Percentiles rank a stretch among this genome's conserved stretches.
These are phyloP conservation scores for Batkoa obscura DNA, from an alignment of 371 early-diverging fungal species.

Conservation along the genomic window DNA sequence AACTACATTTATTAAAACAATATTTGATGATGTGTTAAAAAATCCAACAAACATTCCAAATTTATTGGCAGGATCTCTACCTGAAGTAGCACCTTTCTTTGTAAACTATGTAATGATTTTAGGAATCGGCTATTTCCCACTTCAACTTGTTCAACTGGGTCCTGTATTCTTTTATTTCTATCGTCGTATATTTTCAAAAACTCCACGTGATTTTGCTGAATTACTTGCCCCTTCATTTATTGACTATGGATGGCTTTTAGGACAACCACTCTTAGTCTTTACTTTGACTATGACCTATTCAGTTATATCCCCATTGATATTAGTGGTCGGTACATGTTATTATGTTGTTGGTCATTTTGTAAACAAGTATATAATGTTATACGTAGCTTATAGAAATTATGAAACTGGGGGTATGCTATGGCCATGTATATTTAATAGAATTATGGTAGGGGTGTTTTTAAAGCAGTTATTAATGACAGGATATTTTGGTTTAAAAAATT, in stretches of 20 bases:
- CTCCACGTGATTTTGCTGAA: conserved; percentile 42
- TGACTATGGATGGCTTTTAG: conserved; percentile 43
- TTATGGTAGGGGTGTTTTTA: conserved; percentile 51
- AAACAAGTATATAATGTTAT: conserved; percentile 58
- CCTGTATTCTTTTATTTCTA: conserved; percentile 17
- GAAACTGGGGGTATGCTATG: conserved; percentile 64
- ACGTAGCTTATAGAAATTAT: conserved; percentile 63
- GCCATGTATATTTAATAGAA: conserved; percentile 53
- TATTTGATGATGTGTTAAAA: conserved; percentile 43
- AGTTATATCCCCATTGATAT: conserved; percentile 68
- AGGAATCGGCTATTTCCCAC: conserved; percentile 33
- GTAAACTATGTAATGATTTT: conserved; percentile 53
- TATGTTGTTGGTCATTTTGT: conserved; percentile 49
- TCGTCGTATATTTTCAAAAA: conserved; percentile 24
- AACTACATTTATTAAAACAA: conserved; percentile 46
- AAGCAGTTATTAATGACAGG: conserved; percentile 78
- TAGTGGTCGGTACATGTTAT: conserved; percentile 56
- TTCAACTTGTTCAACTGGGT: conserved; percentile 18
- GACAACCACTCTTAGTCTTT: conserved; percentile 53
- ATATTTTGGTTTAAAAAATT: conserved; percentile 31
- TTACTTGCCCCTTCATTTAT: conserved; percentile 36
- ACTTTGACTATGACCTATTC: conserved; percentile 71
- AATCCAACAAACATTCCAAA: conserved; percentile 47
- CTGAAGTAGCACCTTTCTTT: conserved; percentile 55
- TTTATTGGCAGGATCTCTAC: conserved; percentile 44